Base-by-base conservation (phyloP, 139 green algal genomes). In the Astrephomene gubernaculifera region DNA sequence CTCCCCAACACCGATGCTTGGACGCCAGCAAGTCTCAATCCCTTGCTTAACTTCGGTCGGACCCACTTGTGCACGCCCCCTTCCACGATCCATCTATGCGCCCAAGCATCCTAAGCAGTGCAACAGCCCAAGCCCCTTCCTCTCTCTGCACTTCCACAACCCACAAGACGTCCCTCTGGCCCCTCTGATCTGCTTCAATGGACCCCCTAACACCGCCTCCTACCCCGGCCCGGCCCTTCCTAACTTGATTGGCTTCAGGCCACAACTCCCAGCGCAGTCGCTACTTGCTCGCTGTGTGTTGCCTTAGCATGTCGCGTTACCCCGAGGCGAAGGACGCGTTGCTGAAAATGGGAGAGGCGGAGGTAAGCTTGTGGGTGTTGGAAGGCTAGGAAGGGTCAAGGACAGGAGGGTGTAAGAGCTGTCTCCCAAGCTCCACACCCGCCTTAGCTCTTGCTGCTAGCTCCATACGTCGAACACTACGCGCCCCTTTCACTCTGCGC, bases 221-320 rank as follows among this genome's bases (percentile, higher is more conserved):
- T 12, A 35, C 24, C 60, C 60, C n/a, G 21, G 8, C 61, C 5
- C 57, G 69, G 36, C 72, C 79, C 52, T 14, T 12, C 61, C 38
- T 57, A 44, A 39, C 49, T 17, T 17, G 49, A 17, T 57, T 12
- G 14, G 31, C 80, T 45, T 29, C 87, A 94, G 92, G 89, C 44
- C 68, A 89, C 39, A 82, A 22, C 31, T 79, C 78, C 49, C 71
- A 81, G 36, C 85, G 92, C 69, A 92, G 89, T 74, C 86, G 97
- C 38, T 99, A 99, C 89, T 83, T 99, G 70, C 90, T 96, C 74
- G 97, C 97, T 0, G 86, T 95, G 43, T 95, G 90, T 84, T 97
- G 93, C 89, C 80, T 97, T 53, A 82, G 95, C 39, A 87, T 99
- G 85, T 89, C 92, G 33, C 94, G 94, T 65, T 91, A 96, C 49